Evolutionary conservation across 495 filamentous ascomycete species (phyloP).

Genomic region (Aspergillus taichungensis): DNA sequence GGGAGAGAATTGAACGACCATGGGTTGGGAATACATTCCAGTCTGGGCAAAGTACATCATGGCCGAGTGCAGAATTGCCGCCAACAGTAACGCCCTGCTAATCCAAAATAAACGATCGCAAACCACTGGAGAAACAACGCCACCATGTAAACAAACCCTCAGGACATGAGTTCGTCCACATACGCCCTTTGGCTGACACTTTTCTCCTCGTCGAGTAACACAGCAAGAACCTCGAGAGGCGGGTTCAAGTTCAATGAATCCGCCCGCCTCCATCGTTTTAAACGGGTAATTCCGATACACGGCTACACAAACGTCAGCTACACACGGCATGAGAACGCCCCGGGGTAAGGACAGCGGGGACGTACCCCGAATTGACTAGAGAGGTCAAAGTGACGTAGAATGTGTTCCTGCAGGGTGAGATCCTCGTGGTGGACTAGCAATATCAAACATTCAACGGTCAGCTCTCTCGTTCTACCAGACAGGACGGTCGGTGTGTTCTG

Average conservation of each 20-base stretch:
- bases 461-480: background rate
- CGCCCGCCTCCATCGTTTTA: conserved; percentile 84
- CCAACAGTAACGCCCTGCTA: conserved; percentile 1
- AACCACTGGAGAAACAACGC: background rate
- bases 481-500: background rate
- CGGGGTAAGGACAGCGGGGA: conserved; percentile 12
- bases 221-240: conserved; percentile 84
- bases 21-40: too few relatives aligned
- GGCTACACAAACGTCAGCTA: conserved; percentile 45
- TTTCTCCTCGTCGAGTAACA: conserved; percentile 60
- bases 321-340: background rate
- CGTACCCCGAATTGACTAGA: conserved; percentile 82
- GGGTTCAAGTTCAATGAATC: conserved; percentile 69
- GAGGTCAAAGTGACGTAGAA: conserved; percentile 82
- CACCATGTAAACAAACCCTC: conserved; percentile 1
- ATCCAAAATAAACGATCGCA: background rate
- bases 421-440: conserved; percentile 59
- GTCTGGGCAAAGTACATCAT: too few relatives aligned
- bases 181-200: conserved; percentile 53
- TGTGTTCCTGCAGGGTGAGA: conserved; percentile 67
- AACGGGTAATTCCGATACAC: conserved; percentile 73
- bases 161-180: conserved; percentile 70
- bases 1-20: too few relatives aligned
- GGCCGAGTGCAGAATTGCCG: too few relatives aligned
- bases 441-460: background rate